phyloP scores from a whole-genome alignment of 228 moss, liverwort and hornwort genomes.

The Sphagnum magellanicum region DNA sequence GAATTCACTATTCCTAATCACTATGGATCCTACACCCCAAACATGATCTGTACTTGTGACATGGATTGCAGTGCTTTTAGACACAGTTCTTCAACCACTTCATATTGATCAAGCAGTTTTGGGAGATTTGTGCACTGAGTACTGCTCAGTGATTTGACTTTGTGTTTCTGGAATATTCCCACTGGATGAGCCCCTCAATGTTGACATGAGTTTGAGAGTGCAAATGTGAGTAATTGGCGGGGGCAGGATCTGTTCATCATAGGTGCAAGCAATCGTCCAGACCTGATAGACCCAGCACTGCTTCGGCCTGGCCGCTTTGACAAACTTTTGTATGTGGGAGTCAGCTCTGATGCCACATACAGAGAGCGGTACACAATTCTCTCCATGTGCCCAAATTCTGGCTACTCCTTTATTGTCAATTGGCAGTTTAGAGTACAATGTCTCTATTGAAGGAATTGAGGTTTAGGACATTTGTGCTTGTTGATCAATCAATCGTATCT shows the following conservation, averaged over 20 bases:
- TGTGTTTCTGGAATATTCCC: too few relatives aligned
- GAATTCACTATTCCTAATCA: constrained; percentile 6
- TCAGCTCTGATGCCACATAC: constrained; percentile 72
- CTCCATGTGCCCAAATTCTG: constrained; percentile 4
- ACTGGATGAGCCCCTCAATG: too few relatives aligned
- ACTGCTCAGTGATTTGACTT: too few relatives aligned
- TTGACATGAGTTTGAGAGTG: too few relatives aligned
- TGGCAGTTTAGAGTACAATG: background rate
- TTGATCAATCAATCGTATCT: background rate
- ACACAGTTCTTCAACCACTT: too few relatives aligned
- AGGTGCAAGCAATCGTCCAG: constrained; percentile 97
- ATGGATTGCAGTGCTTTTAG: too few relatives aligned
- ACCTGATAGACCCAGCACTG: constrained; percentile 95
- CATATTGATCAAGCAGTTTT: too few relatives aligned
- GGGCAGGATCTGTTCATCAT: constrained; percentile 88
- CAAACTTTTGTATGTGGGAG: constrained; percentile 93
- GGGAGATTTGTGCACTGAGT: too few relatives aligned
- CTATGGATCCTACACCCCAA: background rate
- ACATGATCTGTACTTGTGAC: background rate
- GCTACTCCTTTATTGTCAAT: background rate
- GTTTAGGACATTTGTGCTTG: background rate
- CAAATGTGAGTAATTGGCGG: too few relatives aligned
- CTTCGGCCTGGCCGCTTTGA: constrained; percentile 95
- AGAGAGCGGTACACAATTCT: constrained; percentile 53
- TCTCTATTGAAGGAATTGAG: background rate